A percentile compares a stretch with the other conserved stretches of the same genome.
phyloP scores from a whole-genome alignment of 257 asterid genomes.

The Solanum bukasovii region DNA sequence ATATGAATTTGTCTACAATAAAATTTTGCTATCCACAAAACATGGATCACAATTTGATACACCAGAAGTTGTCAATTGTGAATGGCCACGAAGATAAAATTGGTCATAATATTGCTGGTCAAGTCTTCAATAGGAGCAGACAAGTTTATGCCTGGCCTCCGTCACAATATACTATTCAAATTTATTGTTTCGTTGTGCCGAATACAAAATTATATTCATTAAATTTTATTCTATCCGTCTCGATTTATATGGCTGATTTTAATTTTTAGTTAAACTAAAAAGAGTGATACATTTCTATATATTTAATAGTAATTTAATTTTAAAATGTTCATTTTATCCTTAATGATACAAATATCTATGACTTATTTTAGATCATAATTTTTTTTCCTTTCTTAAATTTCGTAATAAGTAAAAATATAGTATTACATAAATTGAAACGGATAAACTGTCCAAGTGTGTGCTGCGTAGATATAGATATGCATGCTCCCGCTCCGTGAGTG shows the following conservation, averaged over 20 bases:
- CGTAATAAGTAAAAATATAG: neutral
- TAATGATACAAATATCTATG: no score
- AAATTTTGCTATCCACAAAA: neutral
- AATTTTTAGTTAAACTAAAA: no score
- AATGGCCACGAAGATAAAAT: neutral
- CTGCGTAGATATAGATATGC: neutral
- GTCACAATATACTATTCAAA: neutral
- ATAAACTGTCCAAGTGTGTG: neutral
- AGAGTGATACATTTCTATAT: no score
- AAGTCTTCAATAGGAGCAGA: neutral
- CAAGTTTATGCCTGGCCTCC: neutral
- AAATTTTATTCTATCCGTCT: neutral
- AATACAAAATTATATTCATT: neutral
- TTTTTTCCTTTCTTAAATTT: no score
- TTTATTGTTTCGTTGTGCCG: neutral
- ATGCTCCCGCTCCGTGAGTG: neutral
- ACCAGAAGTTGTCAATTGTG: neutral
- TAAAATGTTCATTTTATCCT: no score
- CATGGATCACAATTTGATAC: neutral
- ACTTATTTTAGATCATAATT: no score
- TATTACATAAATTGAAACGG: no score
- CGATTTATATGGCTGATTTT: fast-evolving
- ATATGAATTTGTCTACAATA: neutral
- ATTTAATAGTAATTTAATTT: no score
- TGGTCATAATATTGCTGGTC: neutral